Base-by-base conservation (phyloP, 257 asterid genomes). In the Capsicum baccatum region DNA sequence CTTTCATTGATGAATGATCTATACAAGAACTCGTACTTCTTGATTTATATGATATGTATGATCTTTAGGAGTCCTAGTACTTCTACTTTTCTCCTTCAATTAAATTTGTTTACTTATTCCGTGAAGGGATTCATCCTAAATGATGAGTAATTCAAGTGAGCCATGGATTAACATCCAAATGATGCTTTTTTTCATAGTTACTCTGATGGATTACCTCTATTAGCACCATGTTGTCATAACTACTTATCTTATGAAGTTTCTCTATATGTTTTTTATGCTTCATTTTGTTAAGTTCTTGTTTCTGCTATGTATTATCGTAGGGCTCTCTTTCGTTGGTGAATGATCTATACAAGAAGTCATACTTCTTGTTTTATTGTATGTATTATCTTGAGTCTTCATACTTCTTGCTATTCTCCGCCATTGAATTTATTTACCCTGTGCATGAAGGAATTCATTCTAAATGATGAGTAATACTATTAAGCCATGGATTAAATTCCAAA, bases 91-190 rank as follows among this genome's bases (percentile, higher is more conserved):
- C 8, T 64, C 74, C 74, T 35, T 35, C 21, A 6, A 67, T 13
- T 35, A 19, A 37, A 14, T 67, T 67, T 67, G 21, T 6, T 35
- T 35, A 67, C 50, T 39, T 4, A 2, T 26, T 26, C 33, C 33
- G 33, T 26, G 42, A 19, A 62, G 68, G 15, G 39, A 68, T 69
- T 69, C 55, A 39, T 69, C 33, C 79, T 70, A 70, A 70, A 70
- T 70, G 79, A 42, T 70, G 79, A 70, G 79, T 42, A 70, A 17
- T 42, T 70, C 26, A 70, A 70, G 14, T 8, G 42, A 70, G 56
- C 56, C 50, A 42, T 39, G 79, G 79, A 70, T 70, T n/a, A 70
- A 42, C 79, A 42, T 70, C 79, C 79, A 70, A 42, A 70, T 70
- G 79, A 70, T 2, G 56, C 56, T 70, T 42, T 70, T 42, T 70